Evolutionary conservation across 2,329 filamentous ascomycete species (phyloP).

Genomic region (Sphaerulina vaccinii): DNA sequence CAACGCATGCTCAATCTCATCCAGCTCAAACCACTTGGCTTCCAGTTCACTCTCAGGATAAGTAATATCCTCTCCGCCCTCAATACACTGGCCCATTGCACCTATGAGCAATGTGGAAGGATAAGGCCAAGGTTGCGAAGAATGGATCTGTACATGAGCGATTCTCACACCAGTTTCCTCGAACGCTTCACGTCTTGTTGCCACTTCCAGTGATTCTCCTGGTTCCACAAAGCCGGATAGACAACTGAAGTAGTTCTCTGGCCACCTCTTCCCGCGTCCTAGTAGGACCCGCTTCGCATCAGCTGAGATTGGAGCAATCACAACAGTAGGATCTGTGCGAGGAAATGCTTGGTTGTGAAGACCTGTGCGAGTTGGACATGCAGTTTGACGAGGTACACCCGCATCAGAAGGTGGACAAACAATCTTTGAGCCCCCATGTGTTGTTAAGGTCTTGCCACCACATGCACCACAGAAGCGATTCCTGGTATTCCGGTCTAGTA

Average conservation of each 20-base stretch:
- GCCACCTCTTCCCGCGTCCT: constrained; percentile 26
- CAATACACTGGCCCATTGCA: constrained; percentile 26
- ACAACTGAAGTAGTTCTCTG: constrained; percentile 27
- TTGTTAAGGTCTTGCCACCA: constrained; percentile 22
- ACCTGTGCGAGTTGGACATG: constrained; percentile 25
- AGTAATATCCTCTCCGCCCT: constrained; percentile 25
- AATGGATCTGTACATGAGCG: constrained; percentile 77
- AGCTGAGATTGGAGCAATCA: constrained; percentile 26
- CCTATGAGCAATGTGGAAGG: constrained; percentile 81
- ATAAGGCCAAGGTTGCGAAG: constrained; percentile 84
- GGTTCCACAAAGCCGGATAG: constrained; percentile 73
- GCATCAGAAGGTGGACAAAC: constrained; percentile 27
- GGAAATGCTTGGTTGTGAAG: constrained; percentile 28
- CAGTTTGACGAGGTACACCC: constrained; percentile 19
- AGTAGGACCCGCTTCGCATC: constrained; percentile 25
- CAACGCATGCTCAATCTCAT: constrained; percentile 26
- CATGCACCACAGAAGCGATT: constrained; percentile 26
- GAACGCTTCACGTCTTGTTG: constrained; percentile 80
- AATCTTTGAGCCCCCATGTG: constrained; percentile 26
- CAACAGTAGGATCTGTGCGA: constrained; percentile 27
- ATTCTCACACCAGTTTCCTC: constrained; percentile 78
- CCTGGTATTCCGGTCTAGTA: constrained; percentile 26
- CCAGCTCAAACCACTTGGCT: constrained; percentile 28
- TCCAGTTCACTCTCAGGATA: constrained; percentile 29
- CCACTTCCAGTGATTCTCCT: constrained; percentile 80